These are phyloP conservation scores for Debaryomyces robertsiae DNA, from an alignment of 1,139 yeast species.

Conservation along the genomic window DNA sequence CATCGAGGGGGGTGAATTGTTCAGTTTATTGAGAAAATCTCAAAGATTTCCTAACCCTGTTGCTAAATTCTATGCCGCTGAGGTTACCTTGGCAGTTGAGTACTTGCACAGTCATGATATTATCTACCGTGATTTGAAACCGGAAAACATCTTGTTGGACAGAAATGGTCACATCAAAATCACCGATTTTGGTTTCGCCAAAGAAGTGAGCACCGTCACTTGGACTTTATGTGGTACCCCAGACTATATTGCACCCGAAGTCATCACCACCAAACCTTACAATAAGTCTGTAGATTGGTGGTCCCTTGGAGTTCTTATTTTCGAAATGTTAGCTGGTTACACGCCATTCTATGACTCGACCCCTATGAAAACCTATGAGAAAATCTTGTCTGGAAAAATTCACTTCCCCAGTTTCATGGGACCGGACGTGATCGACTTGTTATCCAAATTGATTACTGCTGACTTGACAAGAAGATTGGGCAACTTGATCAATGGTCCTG, in stretches of 20 bases:
- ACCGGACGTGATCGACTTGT: conserved; percentile 53
- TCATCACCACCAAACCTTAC: conserved; percentile 61
- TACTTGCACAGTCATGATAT: conserved; percentile 60
- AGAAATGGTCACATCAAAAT: conserved; percentile 61
- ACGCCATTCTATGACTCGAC: conserved; percentile 65
- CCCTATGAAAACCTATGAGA: conserved; percentile 65
- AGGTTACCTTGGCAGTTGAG: conserved; percentile 58
- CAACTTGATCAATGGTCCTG: conserved; percentile 58
- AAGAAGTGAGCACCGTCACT: conserved; percentile 59
- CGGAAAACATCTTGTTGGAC: conserved; percentile 60
- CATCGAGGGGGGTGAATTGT: conserved; percentile 64
- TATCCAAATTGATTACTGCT: conserved; percentile 52
- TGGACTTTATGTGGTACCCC: conserved; percentile 68
- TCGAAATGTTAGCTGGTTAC: conserved; percentile 64
- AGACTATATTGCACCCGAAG: conserved; percentile 66
- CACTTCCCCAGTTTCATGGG: conserved; percentile 53
- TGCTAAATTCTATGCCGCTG: conserved; percentile 65
- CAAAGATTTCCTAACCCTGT: conserved; percentile 64
- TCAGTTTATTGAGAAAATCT: conserved; percentile 57
- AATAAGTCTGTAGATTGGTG: conserved; percentile 68
- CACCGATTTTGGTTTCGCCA: conserved; percentile 65
- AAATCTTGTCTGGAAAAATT: conserved; percentile 55
- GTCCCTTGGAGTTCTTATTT: conserved; percentile 61
- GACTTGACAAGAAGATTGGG: conserved; percentile 61
- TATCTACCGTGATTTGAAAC: conserved; percentile 61